Conservation (phyloP, 352 stramenopile genomes). For the Globisporangium okanoganense region DNA sequence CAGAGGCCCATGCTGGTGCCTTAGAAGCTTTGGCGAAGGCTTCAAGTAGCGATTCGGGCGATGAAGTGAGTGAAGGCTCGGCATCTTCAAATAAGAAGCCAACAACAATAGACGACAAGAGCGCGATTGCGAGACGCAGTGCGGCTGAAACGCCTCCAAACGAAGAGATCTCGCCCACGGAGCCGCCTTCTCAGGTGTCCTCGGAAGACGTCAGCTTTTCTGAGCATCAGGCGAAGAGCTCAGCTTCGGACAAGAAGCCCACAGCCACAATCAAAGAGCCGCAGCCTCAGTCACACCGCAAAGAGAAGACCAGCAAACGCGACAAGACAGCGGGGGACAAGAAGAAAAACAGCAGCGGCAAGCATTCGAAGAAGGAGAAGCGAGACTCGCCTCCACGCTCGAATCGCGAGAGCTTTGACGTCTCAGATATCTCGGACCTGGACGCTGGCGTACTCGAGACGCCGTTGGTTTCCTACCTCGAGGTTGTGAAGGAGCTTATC, state of each 20-base stretch:
- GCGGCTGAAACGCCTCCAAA: constrained; percentile 1
- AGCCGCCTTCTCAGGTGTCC: background rate
- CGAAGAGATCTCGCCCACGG: constrained; percentile 15
- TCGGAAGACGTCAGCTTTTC: background rate
- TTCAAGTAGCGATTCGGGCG: background rate
- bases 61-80: background rate
- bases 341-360: constrained; percentile 25
- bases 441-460: constrained; percentile 5
- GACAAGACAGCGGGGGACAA: constrained; percentile 27
- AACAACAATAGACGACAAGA: background rate
- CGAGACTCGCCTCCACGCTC: constrained; percentile 31
- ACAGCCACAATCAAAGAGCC: background rate
- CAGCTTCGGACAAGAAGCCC: constrained; percentile 22
- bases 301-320: constrained; percentile 35
- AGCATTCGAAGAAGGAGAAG: constrained; percentile 59
- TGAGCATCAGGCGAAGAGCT: background rate
- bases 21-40: background rate
- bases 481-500: background rate
- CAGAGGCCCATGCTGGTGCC: background rate
- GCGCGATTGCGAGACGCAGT: background rate
- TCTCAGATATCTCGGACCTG: constrained; percentile 21
- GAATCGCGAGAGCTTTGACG: constrained; percentile 34
- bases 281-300: constrained; percentile 21
- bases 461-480: background rate
- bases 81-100: background rate